Percentiles rank a stretch among this genome's conserved stretches.
These are phyloP conservation scores for Scenedesmus sp. DNA, from an alignment of 163 green algal genomes.

Conservation along the genomic window DNA sequence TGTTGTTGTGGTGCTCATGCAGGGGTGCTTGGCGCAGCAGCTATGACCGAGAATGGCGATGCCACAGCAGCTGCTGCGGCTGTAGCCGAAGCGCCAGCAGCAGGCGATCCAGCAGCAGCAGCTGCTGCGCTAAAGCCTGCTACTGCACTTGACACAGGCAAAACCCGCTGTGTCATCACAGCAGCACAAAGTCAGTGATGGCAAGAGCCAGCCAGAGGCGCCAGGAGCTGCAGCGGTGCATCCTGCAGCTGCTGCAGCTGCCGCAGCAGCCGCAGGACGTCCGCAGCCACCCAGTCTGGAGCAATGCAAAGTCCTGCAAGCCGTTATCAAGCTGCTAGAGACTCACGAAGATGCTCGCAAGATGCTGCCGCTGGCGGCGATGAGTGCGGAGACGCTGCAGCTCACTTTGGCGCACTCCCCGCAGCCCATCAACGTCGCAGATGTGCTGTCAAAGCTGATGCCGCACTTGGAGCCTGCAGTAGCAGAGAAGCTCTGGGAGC, in stretches of 20 bases:
- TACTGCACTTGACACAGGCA: neutral
- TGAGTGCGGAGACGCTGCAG: slow-evolving; percentile 48
- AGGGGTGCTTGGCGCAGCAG: neutral
- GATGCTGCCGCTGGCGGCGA: slow-evolving; percentile 48
- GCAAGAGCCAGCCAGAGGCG: neutral
- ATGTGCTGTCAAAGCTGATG: slow-evolving; percentile 48
- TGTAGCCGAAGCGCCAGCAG: slow-evolving; percentile 2
- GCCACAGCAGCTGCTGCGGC: slow-evolving; percentile 25
- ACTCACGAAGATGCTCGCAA: slow-evolving; percentile 26
- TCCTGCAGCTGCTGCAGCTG: slow-evolving; percentile 18
- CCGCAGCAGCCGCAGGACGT: slow-evolving; percentile 3
- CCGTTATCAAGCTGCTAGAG: slow-evolving; percentile 33
- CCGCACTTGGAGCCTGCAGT: slow-evolving; percentile 23
- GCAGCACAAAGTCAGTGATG: neutral
- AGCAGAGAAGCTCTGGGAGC: slow-evolving; percentile 28
- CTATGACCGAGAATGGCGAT: neutral
- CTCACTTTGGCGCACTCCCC: slow-evolving; percentile 8
- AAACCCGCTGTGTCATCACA: neutral
- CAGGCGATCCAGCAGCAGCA: slow-evolving; percentile 3
- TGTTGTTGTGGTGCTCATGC: neutral
- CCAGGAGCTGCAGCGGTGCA: slow-evolving; percentile 14
- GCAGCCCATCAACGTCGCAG: slow-evolving; percentile 31
- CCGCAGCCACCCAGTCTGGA: slow-evolving; percentile 10
- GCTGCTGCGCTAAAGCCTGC: too few relatives aligned
- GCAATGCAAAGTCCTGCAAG: slow-evolving; percentile 45